A percentile compares a stretch with the other conserved stretches of the same genome.
Conservation (phyloP, 208 protist genomes). For the Trypanosoma rangeli region DNA sequence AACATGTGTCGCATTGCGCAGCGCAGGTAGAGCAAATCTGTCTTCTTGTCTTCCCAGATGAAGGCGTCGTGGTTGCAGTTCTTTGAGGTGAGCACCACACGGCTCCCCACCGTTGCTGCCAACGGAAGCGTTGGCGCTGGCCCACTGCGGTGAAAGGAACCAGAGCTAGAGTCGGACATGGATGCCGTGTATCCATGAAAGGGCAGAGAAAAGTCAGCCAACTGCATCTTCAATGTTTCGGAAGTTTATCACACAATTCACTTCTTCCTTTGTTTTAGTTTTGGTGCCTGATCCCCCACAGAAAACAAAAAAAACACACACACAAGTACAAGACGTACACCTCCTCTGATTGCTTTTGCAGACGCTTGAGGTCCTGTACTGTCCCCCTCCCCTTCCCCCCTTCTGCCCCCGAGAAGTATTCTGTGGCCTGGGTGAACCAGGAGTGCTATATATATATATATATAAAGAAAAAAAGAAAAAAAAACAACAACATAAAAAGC, state of each 20-base stretch:
- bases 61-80: slow-evolving; percentile 11
- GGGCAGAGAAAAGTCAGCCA: background rate
- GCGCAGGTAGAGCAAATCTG: slow-evolving; percentile 13
- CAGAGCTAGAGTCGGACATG: background rate
- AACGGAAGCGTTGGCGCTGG: slow-evolving; percentile 1
- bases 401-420: background rate
- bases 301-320: background rate
- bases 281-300: background rate
- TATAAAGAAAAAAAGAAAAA: background rate
- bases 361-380: background rate
- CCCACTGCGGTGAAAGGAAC: slow-evolving; percentile 2
- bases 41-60: slow-evolving; percentile 23
- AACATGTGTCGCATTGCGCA: slow-evolving; percentile 14
- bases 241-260: background rate
- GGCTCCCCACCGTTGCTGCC: slow-evolving; percentile 15
- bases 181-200: background rate
- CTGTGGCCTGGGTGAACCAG: background rate
- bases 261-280: background rate
- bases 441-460: background rate
- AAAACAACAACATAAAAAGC: background rate
- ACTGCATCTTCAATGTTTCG: background rate
- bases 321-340: background rate
- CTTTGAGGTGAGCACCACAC: slow-evolving; percentile 14
- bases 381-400: background rate
- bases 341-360: background rate